Base-by-base conservation (phyloP, 352 stramenopile genomes). In the Phytophthora idaei region DNA sequence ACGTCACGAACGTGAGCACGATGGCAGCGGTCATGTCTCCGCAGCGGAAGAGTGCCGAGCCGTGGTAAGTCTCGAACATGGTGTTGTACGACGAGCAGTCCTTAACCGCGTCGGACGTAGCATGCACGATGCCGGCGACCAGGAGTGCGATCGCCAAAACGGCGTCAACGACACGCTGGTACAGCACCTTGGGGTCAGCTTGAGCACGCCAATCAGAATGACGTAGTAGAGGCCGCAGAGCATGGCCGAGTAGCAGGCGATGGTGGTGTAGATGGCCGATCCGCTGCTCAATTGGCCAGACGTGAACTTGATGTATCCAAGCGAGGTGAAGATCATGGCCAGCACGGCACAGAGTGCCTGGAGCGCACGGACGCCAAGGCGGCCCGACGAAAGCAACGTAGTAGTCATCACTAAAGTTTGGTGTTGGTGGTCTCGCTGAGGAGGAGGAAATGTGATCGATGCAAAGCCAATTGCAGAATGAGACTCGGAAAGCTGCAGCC, bases 1-100 rank as follows among this genome's bases (percentile, higher is more conserved):
- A 75, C 34, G 73, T 76, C 29, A 84, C 60, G 64, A 81, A 84
- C 1, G 73, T 80, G 50, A 84, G 51, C 8, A 84, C 51, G 29
- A 81, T 73, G 28, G 67, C 67, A 2, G 66, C 50, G 2, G 63
- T 80, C 67, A 81, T 78, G 59, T 77, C 63, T 31, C 71, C 73
- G 45, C 76, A 84, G 48, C 76, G 76, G 73, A 84, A 81, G 21
- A 82, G 70, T 17, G 51, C 59, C 12, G 61, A 77, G 9, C 67
- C 67, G 70, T 81, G 73, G 73, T 81, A 81, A 17, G 70, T 73
- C 69, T 71, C 67, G 53, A 78, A 84, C 66, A 78, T 67, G 14
- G 50, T 60, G 66, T 81, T 83, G 59, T 77, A 71, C 17, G 73
- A 65, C 42, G 64, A 65, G 67, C 76, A 84, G 52, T 81, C 64